phyloP scores from a whole-genome alignment of 768 basidiomycete genomes.

The Dioszegia crocea region DNA sequence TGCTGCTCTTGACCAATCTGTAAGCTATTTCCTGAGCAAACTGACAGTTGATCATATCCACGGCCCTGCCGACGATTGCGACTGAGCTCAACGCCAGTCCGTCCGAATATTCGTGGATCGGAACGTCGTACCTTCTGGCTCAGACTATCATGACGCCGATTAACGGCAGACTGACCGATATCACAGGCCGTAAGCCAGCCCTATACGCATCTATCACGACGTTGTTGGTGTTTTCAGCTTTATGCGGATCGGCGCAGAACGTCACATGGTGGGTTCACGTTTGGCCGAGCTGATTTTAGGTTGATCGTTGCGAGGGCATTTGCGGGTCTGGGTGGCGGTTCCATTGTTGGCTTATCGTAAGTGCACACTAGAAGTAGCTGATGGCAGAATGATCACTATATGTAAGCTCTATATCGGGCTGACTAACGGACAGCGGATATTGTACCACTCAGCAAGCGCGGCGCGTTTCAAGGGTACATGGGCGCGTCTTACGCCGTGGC shows the following conservation, averaged over 20 bases:
- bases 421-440: constrained; percentile 57
- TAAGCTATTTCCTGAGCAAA: constrained; percentile 9
- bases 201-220: constrained; percentile 31
- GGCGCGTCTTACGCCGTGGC: constrained; percentile 74
- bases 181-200: constrained; percentile 41
- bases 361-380: constrained; percentile 2
- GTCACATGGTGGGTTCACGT: constrained; percentile 23
- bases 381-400: constrained; percentile 16
- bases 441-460: constrained; percentile 72
- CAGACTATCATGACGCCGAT: constrained; percentile 42
- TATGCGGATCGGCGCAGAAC: constrained; percentile 37
- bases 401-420: neutral
- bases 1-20: constrained; percentile 41
- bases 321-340: constrained; percentile 43
- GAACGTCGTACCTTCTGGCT: constrained; percentile 40
- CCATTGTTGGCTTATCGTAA: constrained; percentile 37
- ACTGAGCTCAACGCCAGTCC: constrained; percentile 38
- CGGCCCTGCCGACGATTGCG: constrained; percentile 42
- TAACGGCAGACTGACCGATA: constrained; percentile 45
- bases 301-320: constrained; percentile 34
- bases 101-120: constrained; percentile 45
- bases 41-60: constrained; percentile 28
- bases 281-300: constrained; percentile 6
- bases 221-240: constrained; percentile 35
- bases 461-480: constrained; percentile 62